phyloP scores from a whole-genome alignment of 208 protist genomes.

The Leishmania amazonensis region DNA sequence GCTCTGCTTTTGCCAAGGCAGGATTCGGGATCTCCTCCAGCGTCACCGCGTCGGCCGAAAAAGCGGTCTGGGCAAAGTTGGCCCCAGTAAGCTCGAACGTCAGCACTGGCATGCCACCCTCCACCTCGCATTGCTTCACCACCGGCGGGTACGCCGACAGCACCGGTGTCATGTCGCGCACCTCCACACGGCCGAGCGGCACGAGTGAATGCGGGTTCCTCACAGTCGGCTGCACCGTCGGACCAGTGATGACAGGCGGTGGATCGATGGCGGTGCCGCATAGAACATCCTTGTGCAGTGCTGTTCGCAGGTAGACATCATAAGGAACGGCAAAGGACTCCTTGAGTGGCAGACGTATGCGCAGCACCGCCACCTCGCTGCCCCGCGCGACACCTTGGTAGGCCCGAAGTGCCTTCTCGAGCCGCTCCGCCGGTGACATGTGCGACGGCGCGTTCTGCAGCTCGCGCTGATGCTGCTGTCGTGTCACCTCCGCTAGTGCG shows the following conservation, averaged over 20 bases:
- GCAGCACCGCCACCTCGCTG: constrained; percentile 55
- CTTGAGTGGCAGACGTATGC: constrained; percentile 58
- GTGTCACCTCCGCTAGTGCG: constrained; percentile 9
- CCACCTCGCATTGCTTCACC: constrained; percentile 89
- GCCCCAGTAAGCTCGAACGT: constrained; percentile 63
- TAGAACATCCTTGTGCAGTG: constrained; percentile 85
- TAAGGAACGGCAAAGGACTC: constrained; percentile 62
- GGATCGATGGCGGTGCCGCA: constrained; percentile 63
- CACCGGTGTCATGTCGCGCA: constrained; percentile 56
- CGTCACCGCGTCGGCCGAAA: constrained; percentile 37
- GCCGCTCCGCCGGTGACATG: constrained; percentile 38
- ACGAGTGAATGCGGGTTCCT: constrained; percentile 60
- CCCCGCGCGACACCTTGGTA: constrained; percentile 55
- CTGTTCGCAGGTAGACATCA: constrained; percentile 69
- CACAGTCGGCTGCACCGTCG: constrained; percentile 19
- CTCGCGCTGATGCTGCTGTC: constrained; percentile 20
- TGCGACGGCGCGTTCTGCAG: constrained; percentile 23
- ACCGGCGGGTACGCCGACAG: constrained; percentile 43
- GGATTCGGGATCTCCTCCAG: constrained; percentile 82
- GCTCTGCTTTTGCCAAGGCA: constrained; percentile 11
- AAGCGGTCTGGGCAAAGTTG: constrained; percentile 31
- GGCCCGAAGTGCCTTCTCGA: constrained; percentile 38
- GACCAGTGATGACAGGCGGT: constrained; percentile 9
- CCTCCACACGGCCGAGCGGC: constrained; percentile 61
- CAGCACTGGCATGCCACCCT: constrained; percentile 73